phyloP scores from a whole-genome alignment of 345 rosid genomes.

The Aethionema arabicum region DNA sequence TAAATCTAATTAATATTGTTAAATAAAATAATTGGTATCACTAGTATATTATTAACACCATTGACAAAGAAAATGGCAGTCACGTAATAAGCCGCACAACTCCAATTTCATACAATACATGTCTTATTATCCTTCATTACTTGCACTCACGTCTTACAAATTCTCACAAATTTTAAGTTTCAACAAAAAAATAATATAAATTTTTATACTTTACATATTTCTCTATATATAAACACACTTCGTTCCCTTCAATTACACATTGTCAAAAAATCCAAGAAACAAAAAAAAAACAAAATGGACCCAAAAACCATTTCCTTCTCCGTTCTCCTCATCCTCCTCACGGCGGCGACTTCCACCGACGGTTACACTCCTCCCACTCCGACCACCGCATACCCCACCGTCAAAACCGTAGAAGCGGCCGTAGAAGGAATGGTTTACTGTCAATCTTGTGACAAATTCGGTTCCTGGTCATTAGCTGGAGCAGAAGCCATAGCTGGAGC shows the following conservation, averaged over 20 bases:
- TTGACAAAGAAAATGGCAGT: constrained; percentile 35
- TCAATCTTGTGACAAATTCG: constrained; percentile 62
- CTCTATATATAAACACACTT: constrained; percentile 18
- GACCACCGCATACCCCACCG: constrained; percentile 35
- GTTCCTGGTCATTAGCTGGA: constrained; percentile 69
- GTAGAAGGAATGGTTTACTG: constrained; percentile 89
- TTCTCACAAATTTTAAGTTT: constrained; percentile 1
- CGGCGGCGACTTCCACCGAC: constrained; percentile 30
- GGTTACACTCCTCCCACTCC: constrained; percentile 30
- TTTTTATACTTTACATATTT: neutral
- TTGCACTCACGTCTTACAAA: constrained; percentile 33
- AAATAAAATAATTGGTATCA: neutral
- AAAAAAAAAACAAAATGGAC: constrained; percentile 39
- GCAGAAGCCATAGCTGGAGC: constrained; percentile 72
- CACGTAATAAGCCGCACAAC: constrained; percentile 34
- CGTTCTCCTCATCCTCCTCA: constrained; percentile 35
- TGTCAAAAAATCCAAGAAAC: constrained; percentile 32
- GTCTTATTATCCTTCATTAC: constrained; percentile 4
- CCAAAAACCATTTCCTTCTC: constrained; percentile 25
- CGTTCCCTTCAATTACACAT: constrained; percentile 5
- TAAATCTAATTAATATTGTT: constrained; percentile 9
- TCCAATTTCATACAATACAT: constrained; percentile 25
- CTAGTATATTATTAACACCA: constrained; percentile 16
- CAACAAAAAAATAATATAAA: neutral
- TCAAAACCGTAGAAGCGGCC: constrained; percentile 46